These are phyloP conservation scores for Isatis lusitanica DNA, from an alignment of 441 rosid genomes.

Conservation along the genomic window DNA sequence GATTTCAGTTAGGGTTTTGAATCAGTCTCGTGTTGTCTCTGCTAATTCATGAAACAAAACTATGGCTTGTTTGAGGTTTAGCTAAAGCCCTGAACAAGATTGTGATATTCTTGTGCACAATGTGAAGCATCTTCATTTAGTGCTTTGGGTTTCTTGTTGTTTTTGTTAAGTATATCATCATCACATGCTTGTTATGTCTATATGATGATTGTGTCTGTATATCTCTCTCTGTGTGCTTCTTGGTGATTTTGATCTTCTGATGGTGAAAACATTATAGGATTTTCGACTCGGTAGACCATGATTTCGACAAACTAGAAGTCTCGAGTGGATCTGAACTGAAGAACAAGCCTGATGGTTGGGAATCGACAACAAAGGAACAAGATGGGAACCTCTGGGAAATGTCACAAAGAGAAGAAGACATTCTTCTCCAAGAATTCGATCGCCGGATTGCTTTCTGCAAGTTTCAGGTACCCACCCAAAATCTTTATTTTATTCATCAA, in stretches of 20 bases:
- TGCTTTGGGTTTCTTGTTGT: no score
- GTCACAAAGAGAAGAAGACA: slow-evolving; percentile 96
- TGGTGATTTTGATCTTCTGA: neutral
- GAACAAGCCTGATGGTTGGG: slow-evolving; percentile 97
- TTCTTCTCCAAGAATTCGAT: slow-evolving; percentile 88
- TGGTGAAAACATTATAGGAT: slow-evolving; percentile 42
- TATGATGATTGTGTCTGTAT: neutral
- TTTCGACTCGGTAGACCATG: slow-evolving; percentile 61
- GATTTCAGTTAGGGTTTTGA: no score
- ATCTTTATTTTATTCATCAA: neutral
- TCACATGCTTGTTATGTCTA: slow-evolving; percentile 1
- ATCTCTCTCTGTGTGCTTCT: neutral
- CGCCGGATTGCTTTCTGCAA: slow-evolving; percentile 81
- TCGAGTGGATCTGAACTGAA: slow-evolving; percentile 65
- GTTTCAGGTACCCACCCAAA: slow-evolving; percentile 60
- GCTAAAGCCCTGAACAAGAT: neutral
- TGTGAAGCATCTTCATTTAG: neutral
- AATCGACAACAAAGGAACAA: slow-evolving; percentile 71
- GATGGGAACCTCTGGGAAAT: slow-evolving; percentile 92
- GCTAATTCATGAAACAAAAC: neutral
- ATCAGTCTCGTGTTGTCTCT: neutral
- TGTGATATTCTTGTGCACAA: neutral
- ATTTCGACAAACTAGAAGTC: slow-evolving; percentile 56
- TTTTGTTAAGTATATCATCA: no score
- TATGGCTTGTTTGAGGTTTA: slow-evolving; percentile 1